A percentile compares a stretch with the other conserved stretches of the same genome.
Evolutionary conservation across 805 yeast genomes (phyloP).

Genomic region (Jamesozyma piceae): DNA sequence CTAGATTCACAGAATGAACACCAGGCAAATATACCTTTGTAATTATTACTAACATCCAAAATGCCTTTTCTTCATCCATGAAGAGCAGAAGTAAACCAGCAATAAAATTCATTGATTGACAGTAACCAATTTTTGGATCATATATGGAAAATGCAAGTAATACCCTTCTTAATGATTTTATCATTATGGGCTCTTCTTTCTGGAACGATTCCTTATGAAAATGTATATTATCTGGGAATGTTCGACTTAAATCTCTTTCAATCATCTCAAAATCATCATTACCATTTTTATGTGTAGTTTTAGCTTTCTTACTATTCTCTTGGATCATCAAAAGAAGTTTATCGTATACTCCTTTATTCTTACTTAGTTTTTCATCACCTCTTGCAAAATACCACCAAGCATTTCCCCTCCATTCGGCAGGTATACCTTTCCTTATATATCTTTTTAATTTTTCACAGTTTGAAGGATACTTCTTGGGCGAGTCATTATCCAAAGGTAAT

Average conservation of each 20-base stretch:
- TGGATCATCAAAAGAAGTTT: slow-evolving; percentile 51
- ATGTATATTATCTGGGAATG: slow-evolving; percentile 87
- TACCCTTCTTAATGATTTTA: slow-evolving; percentile 68
- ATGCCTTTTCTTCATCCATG: slow-evolving; percentile 81
- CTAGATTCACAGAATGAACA: slow-evolving; percentile 77
- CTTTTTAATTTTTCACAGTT: slow-evolving; percentile 68
- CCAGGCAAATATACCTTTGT: slow-evolving; percentile 82
- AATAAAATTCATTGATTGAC: slow-evolving; percentile 87
- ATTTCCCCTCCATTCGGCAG: slow-evolving; percentile 93
- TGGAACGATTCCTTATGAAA: slow-evolving; percentile 43
- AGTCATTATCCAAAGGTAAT: slow-evolving; percentile 37
- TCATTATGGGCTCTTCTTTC: slow-evolving; percentile 49
- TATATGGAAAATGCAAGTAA: slow-evolving; percentile 74
- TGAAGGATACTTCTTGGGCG: slow-evolving; percentile 66
- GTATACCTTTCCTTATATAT: slow-evolving; percentile 81
- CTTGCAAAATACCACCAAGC: slow-evolving; percentile 95
- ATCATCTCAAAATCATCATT: slow-evolving; percentile 71
- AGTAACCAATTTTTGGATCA: slow-evolving; percentile 86
- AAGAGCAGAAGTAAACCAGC: slow-evolving; percentile 80
- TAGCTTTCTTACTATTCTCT: slow-evolving; percentile 23
- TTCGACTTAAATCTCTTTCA: slow-evolving; percentile 85
- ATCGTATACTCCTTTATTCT: slow-evolving; percentile 69
- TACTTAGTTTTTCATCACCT: slow-evolving; percentile 64
- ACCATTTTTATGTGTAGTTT: slow-evolving; percentile 5
- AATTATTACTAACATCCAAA: slow-evolving; percentile 92